Evolutionary conservation across 371 early-diverging fungal species (phyloP).

Genomic region (Mucor velutinosus): DNA sequence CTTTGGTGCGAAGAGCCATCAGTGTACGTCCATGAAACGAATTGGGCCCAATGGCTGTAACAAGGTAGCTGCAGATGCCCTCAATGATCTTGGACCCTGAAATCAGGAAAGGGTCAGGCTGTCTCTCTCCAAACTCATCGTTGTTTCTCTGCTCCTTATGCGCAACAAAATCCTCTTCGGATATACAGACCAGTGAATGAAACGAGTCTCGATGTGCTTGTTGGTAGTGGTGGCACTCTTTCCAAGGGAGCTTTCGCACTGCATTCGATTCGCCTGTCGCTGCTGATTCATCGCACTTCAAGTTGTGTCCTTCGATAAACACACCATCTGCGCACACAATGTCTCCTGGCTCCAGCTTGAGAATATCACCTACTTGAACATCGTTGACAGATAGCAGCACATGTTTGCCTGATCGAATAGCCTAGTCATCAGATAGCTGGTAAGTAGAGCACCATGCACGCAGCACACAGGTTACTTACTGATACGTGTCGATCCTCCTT

Average conservation of each 20-base stretch:
- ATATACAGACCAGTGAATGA: neutral
- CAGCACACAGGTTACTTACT: conserved; percentile 21
- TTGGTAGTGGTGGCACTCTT: conserved; percentile 29
- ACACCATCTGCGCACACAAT: conserved; percentile 91
- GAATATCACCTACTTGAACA: conserved; percentile 87
- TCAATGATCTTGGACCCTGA: conserved; percentile 78
- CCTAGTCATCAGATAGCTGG: conserved; percentile 39
- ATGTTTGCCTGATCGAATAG: conserved; percentile 72
- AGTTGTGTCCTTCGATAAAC: conserved; percentile 77
- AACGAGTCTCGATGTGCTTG: neutral
- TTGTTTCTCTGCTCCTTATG: neutral
- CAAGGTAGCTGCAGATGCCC: conserved; percentile 75
- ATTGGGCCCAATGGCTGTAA: conserved; percentile 69
- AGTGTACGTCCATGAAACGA: conserved; percentile 78
- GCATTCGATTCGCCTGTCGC: conserved; percentile 92
- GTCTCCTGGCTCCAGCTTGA: conserved; percentile 91
- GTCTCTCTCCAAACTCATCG: neutral
- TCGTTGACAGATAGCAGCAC: conserved; percentile 79
- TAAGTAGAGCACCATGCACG: neutral
- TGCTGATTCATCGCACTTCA: conserved; percentile 88
- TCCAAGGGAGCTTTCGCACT: conserved; percentile 51
- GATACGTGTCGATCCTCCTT: conserved; percentile 74
- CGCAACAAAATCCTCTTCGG: neutral
- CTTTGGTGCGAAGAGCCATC: conserved; percentile 64
- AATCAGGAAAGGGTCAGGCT: conserved; percentile 67